These are phyloP conservation scores for Thielaviopsis ethacetica DNA, from an alignment of 2,329 filamentous ascomycete genomes.

Conservation along the genomic window DNA sequence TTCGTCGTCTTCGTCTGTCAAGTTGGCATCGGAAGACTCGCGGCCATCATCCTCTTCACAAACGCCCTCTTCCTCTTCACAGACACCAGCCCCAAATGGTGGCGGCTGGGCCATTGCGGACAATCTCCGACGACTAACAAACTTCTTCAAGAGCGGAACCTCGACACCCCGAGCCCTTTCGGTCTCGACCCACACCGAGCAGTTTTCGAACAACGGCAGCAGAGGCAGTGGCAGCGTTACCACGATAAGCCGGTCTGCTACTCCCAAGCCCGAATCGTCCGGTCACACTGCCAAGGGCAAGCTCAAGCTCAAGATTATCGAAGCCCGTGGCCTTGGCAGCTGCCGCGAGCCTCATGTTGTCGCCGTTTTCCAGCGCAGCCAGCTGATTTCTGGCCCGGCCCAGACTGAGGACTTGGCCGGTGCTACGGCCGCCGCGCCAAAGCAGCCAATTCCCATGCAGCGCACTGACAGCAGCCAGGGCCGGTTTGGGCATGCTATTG, in stretches of 20 bases:
- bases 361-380: constrained; percentile 90
- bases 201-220: background rate
- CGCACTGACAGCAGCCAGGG: constrained; percentile 68
- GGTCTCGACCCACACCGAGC: constrained; percentile 5
- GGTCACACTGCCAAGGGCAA: constrained; percentile 59
- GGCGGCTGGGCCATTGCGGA: constrained; percentile 5
- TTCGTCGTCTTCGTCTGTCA: background rate
- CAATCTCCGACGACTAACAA: constrained; percentile 70
- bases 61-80: constrained; percentile 1
- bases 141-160: constrained; percentile 79
- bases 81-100: background rate
- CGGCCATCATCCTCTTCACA: background rate
- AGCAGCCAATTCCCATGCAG: constrained; percentile 36
- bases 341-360: constrained; percentile 89
- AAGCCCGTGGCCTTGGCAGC: constrained; percentile 66
- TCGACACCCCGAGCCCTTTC: constrained; percentile 80
- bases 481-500: constrained; percentile 74
- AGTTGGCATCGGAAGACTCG: background rate
- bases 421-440: background rate
- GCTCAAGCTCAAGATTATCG: constrained; percentile 72
- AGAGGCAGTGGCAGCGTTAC: background rate
- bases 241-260: constrained; percentile 28
- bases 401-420: constrained; percentile 39
- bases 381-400: constrained; percentile 79
- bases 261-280: constrained; percentile 31